Base-by-base conservation (phyloP, 2,329 filamentous ascomycete species). In the Exophiala oligosperma region DNA sequence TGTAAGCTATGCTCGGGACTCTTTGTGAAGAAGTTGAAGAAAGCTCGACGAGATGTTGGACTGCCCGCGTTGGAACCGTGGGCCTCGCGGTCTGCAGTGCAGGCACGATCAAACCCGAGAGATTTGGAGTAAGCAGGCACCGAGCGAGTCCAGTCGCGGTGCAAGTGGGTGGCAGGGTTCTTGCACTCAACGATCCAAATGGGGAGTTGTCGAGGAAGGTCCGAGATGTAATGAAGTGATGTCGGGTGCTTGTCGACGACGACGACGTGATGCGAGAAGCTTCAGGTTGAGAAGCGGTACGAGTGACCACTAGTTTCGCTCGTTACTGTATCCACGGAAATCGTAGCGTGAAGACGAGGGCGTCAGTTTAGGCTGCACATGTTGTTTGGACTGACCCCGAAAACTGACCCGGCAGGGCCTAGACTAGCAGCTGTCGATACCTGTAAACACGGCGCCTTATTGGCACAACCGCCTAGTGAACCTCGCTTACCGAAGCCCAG, bases 1-100 rank as follows among this genome's bases (percentile, higher is more conserved):
- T 26, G 37, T 54, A 38, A 52, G 49, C 11, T 53, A 61, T 59
- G 56, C 56, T 52, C 37, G 24, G 14, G 21, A 51, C 41, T 38
- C 24, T 40, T 17, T 21, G 41, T 38, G 51, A 23, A 32, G 32
- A 51, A 48, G 52, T 40, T 46, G 47, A 38, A 49, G 50, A 46
- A 54, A 57, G 51, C 38, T 48, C 46, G n/a, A 48, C 43, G 26
- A 17, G 28, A 12, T 8, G 23, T 48, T 26, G 26, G 28, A 48
- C 14, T 48, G 46, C 46, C 11, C 32, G 46, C 46, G 24, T 28
- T 48, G 9, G 46, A 17, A 48, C 26, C 23, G 28, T 26, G n/a
- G 46, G 28, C 17, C 46, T 28, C 24, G 12, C 46, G 32, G 24
- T 9, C 51, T 11, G 41, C 41, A 54, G 51, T 11, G 41, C 41